Percentiles rank a stretch among this genome's conserved stretches.
These are phyloP conservation scores for Helotiales sp. DNA, from an alignment of 2,329 filamentous ascomycete genomes.

Conservation along the genomic window DNA sequence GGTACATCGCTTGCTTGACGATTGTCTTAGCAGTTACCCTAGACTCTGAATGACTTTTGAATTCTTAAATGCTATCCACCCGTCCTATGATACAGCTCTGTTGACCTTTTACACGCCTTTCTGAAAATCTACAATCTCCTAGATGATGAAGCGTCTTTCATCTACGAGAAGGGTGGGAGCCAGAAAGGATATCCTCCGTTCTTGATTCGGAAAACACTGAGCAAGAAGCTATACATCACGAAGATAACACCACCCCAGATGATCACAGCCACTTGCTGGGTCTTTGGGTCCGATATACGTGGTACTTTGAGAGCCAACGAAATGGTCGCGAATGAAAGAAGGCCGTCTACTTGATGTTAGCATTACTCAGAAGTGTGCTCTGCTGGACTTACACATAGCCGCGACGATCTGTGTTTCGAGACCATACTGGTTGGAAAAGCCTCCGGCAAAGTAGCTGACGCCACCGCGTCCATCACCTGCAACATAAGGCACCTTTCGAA, in stretches of 20 bases:
- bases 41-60: not conserved
- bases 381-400: conserved; percentile 74
- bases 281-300: conserved; percentile 73
- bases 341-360: conserved; percentile 54
- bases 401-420: conserved; percentile 95
- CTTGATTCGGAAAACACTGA: conserved; percentile 93
- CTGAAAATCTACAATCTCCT: not conserved
- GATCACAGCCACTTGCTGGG: conserved; percentile 79
- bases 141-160: not conserved
- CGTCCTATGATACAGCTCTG: conserved; percentile 8
- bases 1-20: no score
- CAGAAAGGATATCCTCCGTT: conserved; percentile 94
- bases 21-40: no score
- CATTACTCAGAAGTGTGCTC: not conserved
- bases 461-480: conserved; percentile 81
- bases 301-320: conserved; percentile 90
- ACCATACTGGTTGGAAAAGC: conserved; percentile 92
- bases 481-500: conserved; percentile 93
- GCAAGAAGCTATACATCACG: conserved; percentile 86
- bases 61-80: not conserved
- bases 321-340: conserved; percentile 88
- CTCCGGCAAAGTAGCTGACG: conserved; percentile 84
- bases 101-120: conserved; percentile 1
- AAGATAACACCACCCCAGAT: conserved; percentile 78
- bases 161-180: conserved; percentile 74